phyloP scores from a whole-genome alignment of 805 yeast genomes.

The Schwanniomyces polymorphus region DNA sequence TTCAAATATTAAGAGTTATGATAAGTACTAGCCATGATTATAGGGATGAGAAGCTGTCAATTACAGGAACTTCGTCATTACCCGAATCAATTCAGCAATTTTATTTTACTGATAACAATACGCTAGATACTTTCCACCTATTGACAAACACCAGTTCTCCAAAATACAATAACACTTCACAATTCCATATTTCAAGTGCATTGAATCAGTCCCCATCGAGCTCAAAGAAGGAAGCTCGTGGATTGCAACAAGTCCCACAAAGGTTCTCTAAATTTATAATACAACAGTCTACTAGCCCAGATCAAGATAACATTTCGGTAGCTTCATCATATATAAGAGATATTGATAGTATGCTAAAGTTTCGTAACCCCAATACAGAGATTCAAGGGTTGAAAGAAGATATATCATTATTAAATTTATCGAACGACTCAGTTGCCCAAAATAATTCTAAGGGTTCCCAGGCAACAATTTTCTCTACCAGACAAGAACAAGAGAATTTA shows the following conservation, averaged over 20 bases:
- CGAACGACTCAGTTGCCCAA: slow-evolving; percentile 20
- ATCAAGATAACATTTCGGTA: slow-evolving; percentile 18
- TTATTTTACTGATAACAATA: slow-evolving; percentile 18
- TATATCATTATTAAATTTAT: background rate
- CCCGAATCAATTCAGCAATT: slow-evolving; percentile 29
- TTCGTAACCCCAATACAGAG: background rate
- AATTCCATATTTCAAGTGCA: slow-evolving; percentile 8
- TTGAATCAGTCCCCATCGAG: background rate
- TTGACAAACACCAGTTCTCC: slow-evolving; percentile 13
- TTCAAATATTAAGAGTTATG: background rate
- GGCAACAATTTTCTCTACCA: slow-evolving; percentile 45
- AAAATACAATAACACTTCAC: slow-evolving; percentile 27
- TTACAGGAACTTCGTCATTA: slow-evolving; percentile 11
- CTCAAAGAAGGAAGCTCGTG: slow-evolving; percentile 4
- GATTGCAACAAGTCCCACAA: slow-evolving; percentile 37
- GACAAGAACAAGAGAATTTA: slow-evolving; percentile 16
- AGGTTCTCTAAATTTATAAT: slow-evolving; percentile 40
- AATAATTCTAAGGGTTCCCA: slow-evolving; percentile 41
- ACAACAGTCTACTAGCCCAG: slow-evolving; percentile 24
- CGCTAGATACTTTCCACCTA: slow-evolving; percentile 27
- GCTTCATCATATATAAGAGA: slow-evolving; percentile 9
- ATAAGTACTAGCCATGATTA: background rate
- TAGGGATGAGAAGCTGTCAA: background rate
- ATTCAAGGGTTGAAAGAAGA: background rate
- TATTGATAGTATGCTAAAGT: background rate